These are phyloP conservation scores for Venustampulla echinocandica DNA, from an alignment of 495 filamentous ascomycete species.

Conservation along the genomic window DNA sequence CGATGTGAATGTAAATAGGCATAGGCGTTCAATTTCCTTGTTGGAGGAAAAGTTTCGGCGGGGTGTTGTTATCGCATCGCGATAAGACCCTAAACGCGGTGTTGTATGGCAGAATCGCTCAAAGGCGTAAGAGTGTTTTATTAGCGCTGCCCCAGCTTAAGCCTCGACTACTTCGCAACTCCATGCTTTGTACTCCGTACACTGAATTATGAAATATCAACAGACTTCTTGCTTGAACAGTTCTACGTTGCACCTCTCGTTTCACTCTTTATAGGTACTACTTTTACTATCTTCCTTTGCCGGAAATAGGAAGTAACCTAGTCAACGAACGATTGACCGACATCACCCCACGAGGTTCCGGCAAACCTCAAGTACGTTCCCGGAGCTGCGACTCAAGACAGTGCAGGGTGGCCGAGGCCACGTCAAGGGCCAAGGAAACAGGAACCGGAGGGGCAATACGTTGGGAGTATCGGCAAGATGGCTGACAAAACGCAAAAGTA, in stretches of 20 bases:
- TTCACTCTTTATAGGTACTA: background rate
- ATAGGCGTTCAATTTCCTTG: too few species aligned
- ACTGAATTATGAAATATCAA: background rate
- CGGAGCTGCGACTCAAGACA: too few species aligned
- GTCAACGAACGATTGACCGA: too few species aligned
- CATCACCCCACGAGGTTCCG: too few species aligned
- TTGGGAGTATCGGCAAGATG: too few species aligned
- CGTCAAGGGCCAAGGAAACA: too few species aligned
- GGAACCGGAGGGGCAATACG: too few species aligned
- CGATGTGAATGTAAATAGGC: too few species aligned
- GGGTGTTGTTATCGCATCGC: background rate
- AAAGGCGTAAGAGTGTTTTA: conserved; percentile 2
- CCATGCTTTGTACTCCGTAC: background rate
- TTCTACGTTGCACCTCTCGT: background rate
- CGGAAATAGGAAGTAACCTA: too few species aligned
- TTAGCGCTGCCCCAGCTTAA: background rate
- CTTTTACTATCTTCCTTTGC: too few species aligned
- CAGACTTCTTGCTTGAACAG: background rate
- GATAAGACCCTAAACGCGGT: background rate
- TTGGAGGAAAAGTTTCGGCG: background rate
- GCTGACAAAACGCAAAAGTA: conserved; percentile 68
- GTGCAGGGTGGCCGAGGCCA: too few species aligned
- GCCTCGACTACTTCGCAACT: background rate
- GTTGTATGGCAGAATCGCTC: conserved; percentile 2
- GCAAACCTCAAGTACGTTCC: too few species aligned